Percentiles rank a stretch among this genome's conserved stretches.
Evolutionary conservation across 2,329 filamentous ascomycete genomes (phyloP).

Genomic region (Zalaria obscura): DNA sequence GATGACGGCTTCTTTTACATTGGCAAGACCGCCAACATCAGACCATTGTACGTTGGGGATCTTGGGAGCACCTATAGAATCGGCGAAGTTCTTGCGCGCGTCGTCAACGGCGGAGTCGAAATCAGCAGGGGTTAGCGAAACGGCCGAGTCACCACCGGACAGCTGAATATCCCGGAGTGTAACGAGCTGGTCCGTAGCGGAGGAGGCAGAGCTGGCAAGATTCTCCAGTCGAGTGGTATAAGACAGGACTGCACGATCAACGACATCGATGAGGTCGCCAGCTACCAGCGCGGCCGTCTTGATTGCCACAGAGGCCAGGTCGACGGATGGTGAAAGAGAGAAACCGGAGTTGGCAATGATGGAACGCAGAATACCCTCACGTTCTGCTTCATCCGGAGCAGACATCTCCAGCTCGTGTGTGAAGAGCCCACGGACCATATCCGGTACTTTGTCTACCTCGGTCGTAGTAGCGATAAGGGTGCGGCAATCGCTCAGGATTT

Average conservation of each 20-base stretch:
- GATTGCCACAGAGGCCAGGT: conserved; percentile 70
- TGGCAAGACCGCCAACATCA: conserved; percentile 82
- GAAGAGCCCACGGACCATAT: conserved; percentile 79
- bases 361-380: conserved; percentile 71
- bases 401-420: conserved; percentile 91
- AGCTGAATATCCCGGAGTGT: conserved; percentile 75
- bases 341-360: conserved; percentile 66
- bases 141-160: conserved; percentile 66
- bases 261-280: conserved; percentile 85
- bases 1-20: conserved; percentile 93
- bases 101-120: conserved; percentile 91
- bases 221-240: conserved; percentile 61
- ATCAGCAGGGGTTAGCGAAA: conserved; percentile 66
- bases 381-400: conserved; percentile 82
- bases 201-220: conserved; percentile 40
- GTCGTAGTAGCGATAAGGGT: conserved; percentile 89
- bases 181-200: conserved; percentile 12
- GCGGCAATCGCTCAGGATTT: conserved; percentile 64
- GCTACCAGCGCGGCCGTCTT: conserved; percentile 94
- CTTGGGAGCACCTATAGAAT: conserved; percentile 93
- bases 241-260: conserved; percentile 74
- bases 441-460: conserved; percentile 86
- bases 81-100: conserved; percentile 93
- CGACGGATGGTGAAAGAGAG: conserved; percentile 67
- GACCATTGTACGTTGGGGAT: conserved; percentile 96